Evolutionary conservation across 2,329 filamentous ascomycete genomes (phyloP), one percentile per base, ranked within the genome.

Genomic region (Epichloe gansuensis): DNA sequence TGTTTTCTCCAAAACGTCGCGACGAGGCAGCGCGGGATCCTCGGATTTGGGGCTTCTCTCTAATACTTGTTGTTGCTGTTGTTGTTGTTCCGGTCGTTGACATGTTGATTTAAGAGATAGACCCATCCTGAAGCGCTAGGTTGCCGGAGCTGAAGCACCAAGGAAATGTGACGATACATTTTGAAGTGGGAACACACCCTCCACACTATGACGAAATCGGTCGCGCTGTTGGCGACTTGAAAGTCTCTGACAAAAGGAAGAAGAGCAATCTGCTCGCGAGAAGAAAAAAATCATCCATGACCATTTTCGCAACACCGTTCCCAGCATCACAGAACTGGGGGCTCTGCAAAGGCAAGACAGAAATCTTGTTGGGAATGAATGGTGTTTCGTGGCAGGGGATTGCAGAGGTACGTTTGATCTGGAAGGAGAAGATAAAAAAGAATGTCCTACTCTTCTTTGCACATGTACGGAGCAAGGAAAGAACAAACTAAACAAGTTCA

Each of bases 341-440:
- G 49, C 34, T 28, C 38, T 34, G 31, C 31, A 21, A 4, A 35
- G 42, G 42, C 31, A 25, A 46, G 37, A 15, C 42, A 25, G 49
- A 35, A 38, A 17, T 34, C 25, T 46, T 34, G 15, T 39, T 46
- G 49, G 38, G 21, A 17, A 51, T 52, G 50, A 52, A 41, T 42
- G 37, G 25, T 9, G 46, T 49, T 34, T 52, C 55, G n/a, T 54
- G 54, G 43, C 52, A 57, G 44, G 28, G 23, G 15, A 25, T 56
- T 13, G 52, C 55, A 23, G 52, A 56, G 55, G 55, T 56, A 46
- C 7, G 55, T 23, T 12, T 11, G 8, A 31, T 11, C 28, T 31
- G 28, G 28, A 31, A 31, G 28, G 28, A 31, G 28, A 9, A 9
- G 1, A 2, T 3, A 11, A 31, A 21, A 21, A 21, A 21, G n/a